phyloP scores from a whole-genome alignment of 345 rosid genomes.

The Citrus unshiu region DNA sequence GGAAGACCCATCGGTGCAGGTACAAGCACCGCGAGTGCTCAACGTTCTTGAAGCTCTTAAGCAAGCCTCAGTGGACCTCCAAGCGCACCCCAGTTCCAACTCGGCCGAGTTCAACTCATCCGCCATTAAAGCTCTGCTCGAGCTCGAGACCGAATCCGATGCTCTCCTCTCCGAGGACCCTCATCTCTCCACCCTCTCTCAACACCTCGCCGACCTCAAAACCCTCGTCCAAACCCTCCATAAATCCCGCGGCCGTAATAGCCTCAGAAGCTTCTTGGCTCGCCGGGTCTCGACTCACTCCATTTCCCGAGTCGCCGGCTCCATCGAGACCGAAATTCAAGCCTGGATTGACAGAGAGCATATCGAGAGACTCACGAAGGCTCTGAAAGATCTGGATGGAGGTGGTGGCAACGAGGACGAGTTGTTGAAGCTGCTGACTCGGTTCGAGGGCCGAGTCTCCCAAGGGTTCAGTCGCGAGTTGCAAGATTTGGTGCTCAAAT shows the following conservation, averaged over 20 bases:
- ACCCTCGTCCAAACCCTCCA: slow-evolving; percentile 37
- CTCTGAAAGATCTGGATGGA: slow-evolving; percentile 22
- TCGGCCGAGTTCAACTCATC: slow-evolving; percentile 33
- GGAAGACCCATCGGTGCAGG: slow-evolving; percentile 22
- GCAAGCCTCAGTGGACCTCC: slow-evolving; percentile 63
- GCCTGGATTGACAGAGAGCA: slow-evolving; percentile 75
- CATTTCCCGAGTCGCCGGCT: slow-evolving; percentile 62
- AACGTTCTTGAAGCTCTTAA: slow-evolving; percentile 60
- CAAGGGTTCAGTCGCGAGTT: slow-evolving; percentile 52
- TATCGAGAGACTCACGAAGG: slow-evolving; percentile 34
- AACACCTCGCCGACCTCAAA: slow-evolving; percentile 43
- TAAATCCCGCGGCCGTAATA: slow-evolving; percentile 25
- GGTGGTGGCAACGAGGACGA: slow-evolving; percentile 31
- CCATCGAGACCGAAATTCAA: slow-evolving; percentile 61
- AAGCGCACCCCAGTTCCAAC: slow-evolving; percentile 29
- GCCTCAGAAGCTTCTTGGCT: slow-evolving; percentile 44
- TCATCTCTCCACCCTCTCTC: slow-evolving; percentile 43
- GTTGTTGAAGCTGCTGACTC: slow-evolving; percentile 35
- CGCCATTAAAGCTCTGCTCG: slow-evolving; percentile 57
- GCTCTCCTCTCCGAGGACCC: slow-evolving; percentile 52
- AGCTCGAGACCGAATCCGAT: slow-evolving; percentile 59
- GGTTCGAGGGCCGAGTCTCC: slow-evolving; percentile 40
- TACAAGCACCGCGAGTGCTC: slow-evolving; percentile 25
- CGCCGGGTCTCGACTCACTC: slow-evolving; percentile 53
- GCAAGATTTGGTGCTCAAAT: slow-evolving; percentile 50